Base-by-base conservation (phyloP, 441 rosid genomes). In the Aquilaria agallochum region DNA sequence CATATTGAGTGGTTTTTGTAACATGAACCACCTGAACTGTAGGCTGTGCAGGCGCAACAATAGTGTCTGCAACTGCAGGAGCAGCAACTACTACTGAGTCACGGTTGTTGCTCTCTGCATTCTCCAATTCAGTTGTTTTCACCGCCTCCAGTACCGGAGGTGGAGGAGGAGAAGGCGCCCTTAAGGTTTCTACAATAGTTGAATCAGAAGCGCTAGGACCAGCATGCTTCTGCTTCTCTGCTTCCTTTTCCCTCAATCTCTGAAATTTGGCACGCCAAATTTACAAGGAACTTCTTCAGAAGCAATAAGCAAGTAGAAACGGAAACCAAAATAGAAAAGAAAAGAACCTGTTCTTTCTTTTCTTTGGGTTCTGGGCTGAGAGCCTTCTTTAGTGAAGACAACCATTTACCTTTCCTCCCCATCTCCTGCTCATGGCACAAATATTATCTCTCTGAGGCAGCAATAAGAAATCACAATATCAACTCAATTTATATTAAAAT, bases 331-430 rank as follows among this genome's bases (percentile, higher is more conserved):
- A 40, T 5, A 40, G 8, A 40, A 40, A 40, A 5, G 5, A 40
- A 40, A 40, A 8, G 54, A 53, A 88, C 95, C 88, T 73, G 68
- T n/a, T 83, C 74, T 69, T 76, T 81, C 76, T 73, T 81, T 72
- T 78, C 87, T 78, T 83, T 91, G 31, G 96, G 79, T 10, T 86
- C 84, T 14, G 97, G 92, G 75, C 95, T 86, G 59, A 91, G 80
- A 58, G 91, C 91, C 67, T 86, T 95, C 89, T 80, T 95, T 58
- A 89, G 86, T 40, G 77, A 79, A 45, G 96, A 82, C 72, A 95
- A 83, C 99, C 99, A 95, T 66, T 92, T 95, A 34, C 92, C 95
- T 76, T 89, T 91, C 73, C 74, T 83, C 64, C 97, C 97, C 99
- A 95, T 94, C 77, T 76, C 78, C 74, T 75, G 66, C 73, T 70